Percentiles rank a stretch among this genome's conserved stretches.
These are phyloP conservation scores for Cryphonectria japonica DNA, from an alignment of 2,329 filamentous ascomycete species.

Conservation along the genomic window DNA sequence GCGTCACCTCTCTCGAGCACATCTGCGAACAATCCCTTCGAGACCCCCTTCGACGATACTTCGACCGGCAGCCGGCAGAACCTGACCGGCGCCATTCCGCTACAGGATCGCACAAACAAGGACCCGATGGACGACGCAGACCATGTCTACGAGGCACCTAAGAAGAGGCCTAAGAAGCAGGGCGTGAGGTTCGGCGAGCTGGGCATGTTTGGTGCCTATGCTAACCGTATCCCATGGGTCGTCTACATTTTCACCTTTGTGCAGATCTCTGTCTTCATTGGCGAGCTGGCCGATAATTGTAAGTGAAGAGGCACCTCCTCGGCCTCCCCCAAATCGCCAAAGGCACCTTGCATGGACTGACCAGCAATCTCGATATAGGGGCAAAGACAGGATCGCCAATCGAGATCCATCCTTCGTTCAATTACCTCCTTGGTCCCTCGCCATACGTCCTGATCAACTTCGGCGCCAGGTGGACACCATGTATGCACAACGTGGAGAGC, in stretches of 20 bases:
- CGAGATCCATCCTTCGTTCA: constrained; percentile 82
- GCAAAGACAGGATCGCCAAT: constrained; percentile 78
- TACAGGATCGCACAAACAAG: constrained; percentile 54
- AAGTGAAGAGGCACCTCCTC: constrained; percentile 38
- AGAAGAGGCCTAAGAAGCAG: constrained; percentile 42
- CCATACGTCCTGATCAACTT: constrained; percentile 92
- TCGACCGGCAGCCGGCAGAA: constrained; percentile 44
- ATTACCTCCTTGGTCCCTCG: constrained; percentile 96
- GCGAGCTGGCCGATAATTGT: constrained; percentile 84
- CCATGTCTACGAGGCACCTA: constrained; percentile 64
- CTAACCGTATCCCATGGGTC: constrained; percentile 72
- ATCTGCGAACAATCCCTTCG: constrained; percentile 62
- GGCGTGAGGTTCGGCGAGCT: constrained; percentile 61
- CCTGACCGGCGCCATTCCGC: constrained; percentile 57
- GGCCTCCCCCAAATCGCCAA: constrained; percentile 19
- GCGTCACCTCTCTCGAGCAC: constrained; percentile 29
- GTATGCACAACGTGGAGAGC: constrained; percentile 82
- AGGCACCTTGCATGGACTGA: constrained; percentile 18
- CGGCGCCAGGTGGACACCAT: constrained; percentile 89
- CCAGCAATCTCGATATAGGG: constrained; percentile 47
- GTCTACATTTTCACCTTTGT: constrained; percentile 78
- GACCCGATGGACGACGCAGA: constrained; percentile 49
- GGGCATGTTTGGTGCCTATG: constrained; percentile 61
- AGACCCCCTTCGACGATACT: constrained; percentile 67
- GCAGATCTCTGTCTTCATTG: constrained; percentile 86